Base-by-base conservation (phyloP, 1,139 yeast genomes). In the Hyphopichia pseudoburtonii region DNA sequence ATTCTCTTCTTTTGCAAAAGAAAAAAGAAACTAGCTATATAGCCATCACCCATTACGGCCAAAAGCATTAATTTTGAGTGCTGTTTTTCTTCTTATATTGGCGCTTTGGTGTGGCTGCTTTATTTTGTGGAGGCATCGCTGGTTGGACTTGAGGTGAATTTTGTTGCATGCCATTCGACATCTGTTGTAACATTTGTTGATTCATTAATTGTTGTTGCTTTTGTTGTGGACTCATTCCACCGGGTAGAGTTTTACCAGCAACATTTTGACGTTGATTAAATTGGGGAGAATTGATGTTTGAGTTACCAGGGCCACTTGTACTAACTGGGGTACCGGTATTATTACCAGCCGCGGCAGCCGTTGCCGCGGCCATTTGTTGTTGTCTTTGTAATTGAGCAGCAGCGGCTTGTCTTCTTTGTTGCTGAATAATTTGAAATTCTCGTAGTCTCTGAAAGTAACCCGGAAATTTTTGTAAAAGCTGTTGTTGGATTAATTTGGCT, bases 401-500 rank as follows among this genome's bases (percentile, higher is more conserved):
- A 12, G 35, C 29, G 3, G 35, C 35, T 38, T 56, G 63, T 32
- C 57, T 57, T 34, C 65, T 54, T 38, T 64, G 66, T 37, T 66
- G 73, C 37, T 68, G 73, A 30, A 66, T 53, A 30, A 67, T 39
- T 45, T 70, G 76, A 29, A 66, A 60, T 38, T 69, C 74, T 23
- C 71, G 57, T 32, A 71, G 57, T 35, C 73, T 56, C 41, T 70
- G 75, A 54, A 71, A 71, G 43, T 71, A 71, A 1, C 57, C 55
- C 1, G 76, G 76, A 48, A 68, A 71, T 40, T 68, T 64, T 43
- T 68, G 75, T 4, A 69, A 47, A 39, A 71, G 53, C 38, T 68
- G 74, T 38, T 68, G 76, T 45, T 70, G 76, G 30, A 68, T 56
- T 25, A 60, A 45, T 40, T 69, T 68, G 9, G 74, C 74, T 44